These are phyloP conservation scores for Xylaria sp. DNA, from an alignment of 2,329 filamentous ascomycete species.

Conservation along the genomic window DNA sequence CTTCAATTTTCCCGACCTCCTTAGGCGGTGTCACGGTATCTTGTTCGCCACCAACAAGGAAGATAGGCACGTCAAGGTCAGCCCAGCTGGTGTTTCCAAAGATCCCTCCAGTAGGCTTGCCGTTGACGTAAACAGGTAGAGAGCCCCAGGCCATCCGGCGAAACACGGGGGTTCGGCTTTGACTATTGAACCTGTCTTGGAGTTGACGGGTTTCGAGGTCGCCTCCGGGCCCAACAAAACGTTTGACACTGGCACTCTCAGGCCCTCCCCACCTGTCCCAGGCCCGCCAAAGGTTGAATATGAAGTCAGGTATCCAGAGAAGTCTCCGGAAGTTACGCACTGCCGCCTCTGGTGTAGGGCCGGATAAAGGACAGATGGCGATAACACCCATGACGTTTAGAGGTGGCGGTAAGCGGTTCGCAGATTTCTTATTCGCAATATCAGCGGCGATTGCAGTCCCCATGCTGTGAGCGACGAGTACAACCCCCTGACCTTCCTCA, in stretches of 20 bases:
- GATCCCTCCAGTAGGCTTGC: slow-evolving; percentile 69
- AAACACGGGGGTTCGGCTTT: slow-evolving; percentile 85
- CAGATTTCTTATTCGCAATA: slow-evolving; percentile 65
- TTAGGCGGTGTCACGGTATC: slow-evolving; percentile 80
- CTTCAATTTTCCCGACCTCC: slow-evolving; percentile 75
- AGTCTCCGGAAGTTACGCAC: slow-evolving; percentile 64
- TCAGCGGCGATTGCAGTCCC: slow-evolving; percentile 82
- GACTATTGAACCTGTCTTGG: slow-evolving; percentile 80
- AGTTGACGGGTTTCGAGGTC: slow-evolving; percentile 73
- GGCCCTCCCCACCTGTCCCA: slow-evolving; percentile 84
- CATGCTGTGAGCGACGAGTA: slow-evolving; percentile 90
- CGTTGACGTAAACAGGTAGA: slow-evolving; percentile 69
- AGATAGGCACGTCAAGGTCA: slow-evolving; percentile 77
- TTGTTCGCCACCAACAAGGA: slow-evolving; percentile 80
- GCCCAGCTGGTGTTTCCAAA: slow-evolving; percentile 78
- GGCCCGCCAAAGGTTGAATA: slow-evolving; percentile 81
- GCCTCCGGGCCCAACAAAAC: slow-evolving; percentile 77
- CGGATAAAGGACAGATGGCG: slow-evolving; percentile 81
- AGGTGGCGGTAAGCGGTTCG: slow-evolving; percentile 64
- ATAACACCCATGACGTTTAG: slow-evolving; percentile 79
- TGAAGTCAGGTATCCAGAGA: slow-evolving; percentile 73
- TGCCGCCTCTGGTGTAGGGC: slow-evolving; percentile 67
- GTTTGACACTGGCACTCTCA: slow-evolving; percentile 79
- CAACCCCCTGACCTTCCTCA: slow-evolving; percentile 76
- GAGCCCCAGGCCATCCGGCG: slow-evolving; percentile 81